Evolutionary conservation across 495 filamentous ascomycete species (phyloP).

Genomic region (Penicillium lividum): DNA sequence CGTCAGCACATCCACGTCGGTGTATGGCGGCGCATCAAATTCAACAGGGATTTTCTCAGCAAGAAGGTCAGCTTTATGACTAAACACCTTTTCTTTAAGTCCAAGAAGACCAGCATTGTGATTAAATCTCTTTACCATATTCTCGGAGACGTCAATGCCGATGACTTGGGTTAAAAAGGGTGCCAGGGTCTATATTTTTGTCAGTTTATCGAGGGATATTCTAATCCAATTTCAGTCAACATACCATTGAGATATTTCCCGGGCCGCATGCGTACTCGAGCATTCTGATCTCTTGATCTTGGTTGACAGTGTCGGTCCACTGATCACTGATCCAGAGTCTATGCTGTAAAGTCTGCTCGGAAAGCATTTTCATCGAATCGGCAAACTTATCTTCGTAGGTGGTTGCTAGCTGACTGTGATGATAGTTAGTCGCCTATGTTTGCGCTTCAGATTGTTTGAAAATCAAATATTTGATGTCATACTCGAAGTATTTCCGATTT

Average conservation of each 20-base stretch:
- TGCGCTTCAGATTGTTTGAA: background rate
- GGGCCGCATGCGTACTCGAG: constrained; percentile 80
- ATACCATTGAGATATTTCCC: constrained; percentile 59
- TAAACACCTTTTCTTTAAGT: constrained; percentile 53
- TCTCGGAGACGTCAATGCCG: constrained; percentile 68
- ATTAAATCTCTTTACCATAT: constrained; percentile 65
- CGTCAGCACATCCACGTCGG: constrained; percentile 62
- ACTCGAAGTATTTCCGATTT: constrained; percentile 59
- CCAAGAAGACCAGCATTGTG: constrained; percentile 36
- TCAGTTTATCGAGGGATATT: background rate
- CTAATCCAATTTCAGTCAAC: constrained; percentile 6
- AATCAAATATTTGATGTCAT: constrained; percentile 17
- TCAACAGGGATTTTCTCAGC: constrained; percentile 37
- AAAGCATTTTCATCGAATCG: constrained; percentile 29
- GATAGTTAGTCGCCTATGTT: background rate
- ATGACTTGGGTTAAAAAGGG: constrained; percentile 61
- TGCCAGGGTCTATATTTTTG: constrained; percentile 48
- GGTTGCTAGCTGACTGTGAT: constrained; percentile 43
- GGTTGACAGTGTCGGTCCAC: constrained; percentile 47
- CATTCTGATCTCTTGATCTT: constrained; percentile 53
- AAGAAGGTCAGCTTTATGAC: constrained; percentile 61
- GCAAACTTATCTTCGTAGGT: constrained; percentile 50
- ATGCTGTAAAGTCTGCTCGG: constrained; percentile 43
- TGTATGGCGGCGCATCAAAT: constrained; percentile 50
- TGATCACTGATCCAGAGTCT: constrained; percentile 64